These are phyloP conservation scores for Cucurbita ficifolia DNA, from an alignment of 306 rosid species.

Conservation along the genomic window DNA sequence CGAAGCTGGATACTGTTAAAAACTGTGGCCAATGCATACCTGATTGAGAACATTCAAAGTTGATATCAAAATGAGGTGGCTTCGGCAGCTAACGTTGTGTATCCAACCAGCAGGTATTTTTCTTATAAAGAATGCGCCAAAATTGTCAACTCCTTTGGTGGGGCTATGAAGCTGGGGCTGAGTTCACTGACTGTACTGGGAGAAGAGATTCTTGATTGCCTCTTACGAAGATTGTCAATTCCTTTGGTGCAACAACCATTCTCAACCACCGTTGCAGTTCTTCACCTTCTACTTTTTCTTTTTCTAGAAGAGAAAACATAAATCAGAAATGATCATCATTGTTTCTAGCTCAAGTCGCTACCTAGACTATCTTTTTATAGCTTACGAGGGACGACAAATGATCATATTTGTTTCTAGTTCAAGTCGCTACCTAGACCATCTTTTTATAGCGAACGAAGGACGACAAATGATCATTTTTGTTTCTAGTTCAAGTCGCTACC, in stretches of 20 bases:
- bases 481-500: neutral
- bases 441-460: neutral
- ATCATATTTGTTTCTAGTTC: neutral
- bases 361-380: neutral
- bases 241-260: slow-evolving; percentile 74
- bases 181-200: slow-evolving; percentile 35
- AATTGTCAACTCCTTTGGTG: neutral
- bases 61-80: neutral
- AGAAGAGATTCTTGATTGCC: slow-evolving; percentile 51
- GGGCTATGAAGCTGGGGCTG: slow-evolving; percentile 13
- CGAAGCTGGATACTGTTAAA: slow-evolving; percentile 18
- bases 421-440: neutral
- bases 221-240: slow-evolving; percentile 41
- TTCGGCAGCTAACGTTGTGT: slow-evolving; percentile 10
- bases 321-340: slow-evolving; percentile 15
- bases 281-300: slow-evolving; percentile 86
- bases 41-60: slow-evolving; percentile 10
- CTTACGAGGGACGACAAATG: neutral
- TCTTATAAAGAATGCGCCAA: slow-evolving; percentile 24
- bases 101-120: slow-evolving; percentile 16
- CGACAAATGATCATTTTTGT: neutral
- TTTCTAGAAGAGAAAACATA: slow-evolving; percentile 42
- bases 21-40: slow-evolving; percentile 43
- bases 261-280: slow-evolving; percentile 80
- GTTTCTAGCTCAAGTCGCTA: too few relatives aligned